Percentiles rank a stretch among this genome's conserved stretches.
Evolutionary conservation across 352 stramenopile species (phyloP).

Genomic region (Phytophthora aleatoria): DNA sequence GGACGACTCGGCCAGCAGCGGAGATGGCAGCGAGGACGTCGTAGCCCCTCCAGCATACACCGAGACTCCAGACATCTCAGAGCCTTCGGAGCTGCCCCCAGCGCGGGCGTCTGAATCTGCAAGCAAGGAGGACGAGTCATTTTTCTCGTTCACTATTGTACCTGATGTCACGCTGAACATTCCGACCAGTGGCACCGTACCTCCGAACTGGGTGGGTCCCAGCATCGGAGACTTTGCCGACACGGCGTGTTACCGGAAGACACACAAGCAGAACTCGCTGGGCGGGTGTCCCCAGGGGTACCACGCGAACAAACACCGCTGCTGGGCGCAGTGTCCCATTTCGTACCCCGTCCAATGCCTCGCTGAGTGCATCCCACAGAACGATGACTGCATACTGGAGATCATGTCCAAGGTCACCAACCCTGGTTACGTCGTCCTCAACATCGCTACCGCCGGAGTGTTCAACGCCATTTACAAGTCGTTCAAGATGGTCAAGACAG

Average conservation of each 20-base stretch:
- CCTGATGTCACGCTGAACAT: conserved; percentile 22
- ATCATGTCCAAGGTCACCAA: conserved; percentile 55
- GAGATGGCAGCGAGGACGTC: conserved; percentile 4
- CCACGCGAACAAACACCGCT: conserved; percentile 45
- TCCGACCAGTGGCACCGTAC: conserved; percentile 12
- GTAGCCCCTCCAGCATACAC: background rate
- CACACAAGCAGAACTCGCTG: conserved; percentile 28
- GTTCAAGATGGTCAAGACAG: conserved; percentile 45
- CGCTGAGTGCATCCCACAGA: conserved; percentile 73
- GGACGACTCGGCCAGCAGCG: background rate
- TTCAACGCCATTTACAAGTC: conserved; percentile 52
- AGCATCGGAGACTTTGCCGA: conserved; percentile 34
- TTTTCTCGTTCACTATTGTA: conserved; percentile 29
- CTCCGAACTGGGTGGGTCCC: conserved; percentile 40
- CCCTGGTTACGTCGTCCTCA: conserved; percentile 58
- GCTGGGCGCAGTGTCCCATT: conserved; percentile 74
- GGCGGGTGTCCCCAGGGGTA: conserved; percentile 48
- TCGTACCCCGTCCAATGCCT: conserved; percentile 77
- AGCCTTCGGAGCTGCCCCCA: background rate
- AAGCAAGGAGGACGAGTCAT: conserved; percentile 22
- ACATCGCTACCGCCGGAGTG: conserved; percentile 52
- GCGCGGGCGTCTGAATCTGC: background rate
- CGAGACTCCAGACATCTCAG: background rate
- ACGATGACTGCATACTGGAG: conserved; percentile 58
- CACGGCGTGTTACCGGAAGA: conserved; percentile 63